A percentile compares a stretch with the other conserved stretches of the same genome.
phyloP scores from a whole-genome alignment of 345 rosid genomes.

The Sisymbrium irio region DNA sequence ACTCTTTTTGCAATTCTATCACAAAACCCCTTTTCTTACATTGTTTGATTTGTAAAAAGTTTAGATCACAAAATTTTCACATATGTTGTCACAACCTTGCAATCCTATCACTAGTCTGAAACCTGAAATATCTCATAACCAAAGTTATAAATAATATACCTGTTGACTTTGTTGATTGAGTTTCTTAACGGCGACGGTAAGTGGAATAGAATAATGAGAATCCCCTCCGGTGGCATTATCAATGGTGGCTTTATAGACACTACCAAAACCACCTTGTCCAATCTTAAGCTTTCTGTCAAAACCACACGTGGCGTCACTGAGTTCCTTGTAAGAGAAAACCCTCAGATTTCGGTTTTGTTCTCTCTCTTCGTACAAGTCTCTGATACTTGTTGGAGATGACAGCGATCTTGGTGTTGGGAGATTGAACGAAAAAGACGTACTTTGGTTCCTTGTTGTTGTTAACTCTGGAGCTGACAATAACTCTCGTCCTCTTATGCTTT shows the following conservation, averaged over 20 bases:
- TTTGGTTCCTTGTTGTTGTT: background rate
- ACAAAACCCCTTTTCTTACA: too few species aligned
- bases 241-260: constrained; percentile 78
- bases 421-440: background rate
- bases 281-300: constrained; percentile 65
- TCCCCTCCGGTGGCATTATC: constrained; percentile 36
- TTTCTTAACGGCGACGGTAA: constrained; percentile 77
- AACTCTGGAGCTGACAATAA: constrained; percentile 56
- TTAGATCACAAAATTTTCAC: background rate
- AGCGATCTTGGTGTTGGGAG: constrained; percentile 25
- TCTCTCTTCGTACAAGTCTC: constrained; percentile 55
- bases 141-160: constrained; percentile 41
- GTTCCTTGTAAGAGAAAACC: constrained; percentile 64
- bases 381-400: constrained; percentile 54
- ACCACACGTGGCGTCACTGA: constrained; percentile 64
- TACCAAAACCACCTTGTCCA: constrained; percentile 98
- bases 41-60: background rate
- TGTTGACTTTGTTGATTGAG: constrained; percentile 76
- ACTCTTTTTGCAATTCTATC: too few species aligned
- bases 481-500: constrained; percentile 25
- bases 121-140: background rate
- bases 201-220: constrained; percentile 28
- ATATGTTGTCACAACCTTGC: background rate
- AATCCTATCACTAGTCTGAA: background rate
- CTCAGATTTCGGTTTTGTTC: constrained; percentile 51